Conservation (phyloP, 495 filamentous ascomycete genomes). For the Haplographium delicatum region DNA sequence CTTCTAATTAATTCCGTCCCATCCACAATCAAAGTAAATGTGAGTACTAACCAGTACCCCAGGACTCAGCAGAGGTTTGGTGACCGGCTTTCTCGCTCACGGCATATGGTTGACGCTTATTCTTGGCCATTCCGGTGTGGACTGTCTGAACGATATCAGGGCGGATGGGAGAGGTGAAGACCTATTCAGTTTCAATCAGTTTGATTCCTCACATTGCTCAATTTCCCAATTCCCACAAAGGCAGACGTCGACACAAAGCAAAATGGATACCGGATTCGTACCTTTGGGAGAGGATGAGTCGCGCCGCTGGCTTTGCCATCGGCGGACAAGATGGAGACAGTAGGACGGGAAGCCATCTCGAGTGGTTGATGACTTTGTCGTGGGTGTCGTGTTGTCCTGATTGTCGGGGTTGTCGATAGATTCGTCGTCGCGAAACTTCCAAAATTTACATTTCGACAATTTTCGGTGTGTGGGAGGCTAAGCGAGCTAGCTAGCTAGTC, state of each 20-base stretch:
- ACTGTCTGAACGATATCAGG: conserved; percentile 96
- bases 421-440: conserved; percentile 13
- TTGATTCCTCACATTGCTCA: conserved; percentile 2
- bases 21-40: conserved; percentile 8
- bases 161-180: conserved; percentile 95
- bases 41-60: conserved; percentile 90
- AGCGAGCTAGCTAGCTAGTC: not conserved
- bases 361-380: conserved; percentile 25
- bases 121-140: conserved; percentile 99
- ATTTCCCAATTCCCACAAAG: not conserved
- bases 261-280: too few relatives aligned
- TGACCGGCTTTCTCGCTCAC: conserved; percentile 99
- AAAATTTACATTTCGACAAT: conserved; percentile 9
- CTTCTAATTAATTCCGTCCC: conserved; percentile 6
- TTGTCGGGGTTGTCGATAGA: conserved; percentile 14
- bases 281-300: conserved; percentile 79
- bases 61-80: conserved; percentile 98
- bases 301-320: conserved; percentile 85
- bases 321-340: conserved; percentile 87
- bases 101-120: conserved; percentile 98
- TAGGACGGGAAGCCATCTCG: conserved; percentile 84
- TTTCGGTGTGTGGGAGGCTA: conserved; percentile 11
- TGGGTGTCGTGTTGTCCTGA: conserved; percentile 21
- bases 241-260: not conserved
- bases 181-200: conserved; percentile 32